Percentiles rank a stretch among this genome's conserved stretches.
Evolutionary conservation across 305 asterid genomes (phyloP).

Genomic region (Plantago lanceolata): DNA sequence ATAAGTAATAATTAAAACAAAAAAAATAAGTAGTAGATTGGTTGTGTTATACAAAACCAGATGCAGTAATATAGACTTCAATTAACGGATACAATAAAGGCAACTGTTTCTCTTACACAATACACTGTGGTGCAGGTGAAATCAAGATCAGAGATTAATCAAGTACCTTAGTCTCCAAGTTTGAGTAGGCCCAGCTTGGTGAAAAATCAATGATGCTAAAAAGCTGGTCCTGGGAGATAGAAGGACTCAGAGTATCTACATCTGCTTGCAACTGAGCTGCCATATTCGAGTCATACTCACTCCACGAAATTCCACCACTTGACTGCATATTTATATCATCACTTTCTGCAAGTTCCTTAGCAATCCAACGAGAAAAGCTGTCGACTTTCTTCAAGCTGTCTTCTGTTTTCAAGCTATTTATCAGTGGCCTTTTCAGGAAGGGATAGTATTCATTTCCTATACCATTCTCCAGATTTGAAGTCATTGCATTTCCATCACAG

Average conservation of each 20-base stretch:
- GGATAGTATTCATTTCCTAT: constrained; percentile 48
- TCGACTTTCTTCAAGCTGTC: constrained; percentile 92
- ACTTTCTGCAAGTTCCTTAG: constrained; percentile 70
- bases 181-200: constrained; percentile 76
- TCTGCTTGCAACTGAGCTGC: constrained; percentile 65
- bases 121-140: background rate
- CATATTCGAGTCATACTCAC: constrained; percentile 58
- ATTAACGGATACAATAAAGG: no score
- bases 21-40: no score
- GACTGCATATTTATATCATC: constrained; percentile 61
- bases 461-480: constrained; percentile 44
- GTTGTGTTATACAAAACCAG: background rate
- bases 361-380: constrained; percentile 95
- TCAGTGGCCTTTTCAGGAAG: constrained; percentile 51
- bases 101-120: background rate
- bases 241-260: constrained; percentile 56
- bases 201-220: constrained; percentile 81
- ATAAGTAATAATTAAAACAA: background rate
- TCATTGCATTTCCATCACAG: constrained; percentile 32
- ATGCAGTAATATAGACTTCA: background rate
- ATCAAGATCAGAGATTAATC: constrained; percentile 2
- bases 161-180: constrained; percentile 65
- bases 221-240: constrained; percentile 84
- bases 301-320: constrained; percentile 67
- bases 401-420: constrained; percentile 53